Conservation (phyloP, 2,329 filamentous ascomycete species). For the Penicillium janthinellum region DNA sequence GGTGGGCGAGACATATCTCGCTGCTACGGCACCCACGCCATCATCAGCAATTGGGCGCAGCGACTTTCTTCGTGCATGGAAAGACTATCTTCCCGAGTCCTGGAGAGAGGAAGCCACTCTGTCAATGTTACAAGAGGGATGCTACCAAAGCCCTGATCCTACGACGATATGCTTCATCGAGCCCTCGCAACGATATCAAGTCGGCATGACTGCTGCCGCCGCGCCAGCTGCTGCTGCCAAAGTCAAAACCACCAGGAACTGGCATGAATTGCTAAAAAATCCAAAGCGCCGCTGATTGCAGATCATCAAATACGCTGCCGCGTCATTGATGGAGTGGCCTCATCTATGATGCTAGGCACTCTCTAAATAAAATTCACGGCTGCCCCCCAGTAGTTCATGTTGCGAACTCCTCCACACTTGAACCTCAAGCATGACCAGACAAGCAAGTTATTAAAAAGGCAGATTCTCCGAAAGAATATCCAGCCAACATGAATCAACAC, state of each 20-base stretch:
- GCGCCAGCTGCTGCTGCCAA: conserved; percentile 25
- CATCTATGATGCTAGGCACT: conserved; percentile 19
- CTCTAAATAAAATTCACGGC: conserved; percentile 21
- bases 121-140: conserved; percentile 36
- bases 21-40: conserved; percentile 38
- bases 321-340: conserved; percentile 9
- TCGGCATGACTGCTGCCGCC: conserved; percentile 28
- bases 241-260: conserved; percentile 43
- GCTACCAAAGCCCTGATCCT: conserved; percentile 38
- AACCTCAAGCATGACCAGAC: neutral
- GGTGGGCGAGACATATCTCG: conserved; percentile 45
- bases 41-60: conserved; percentile 33
- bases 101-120: conserved; percentile 42
- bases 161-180: conserved; percentile 41
- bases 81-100: conserved; percentile 46
- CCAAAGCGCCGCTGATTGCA: conserved; percentile 34
- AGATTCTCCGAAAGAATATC: conserved; percentile 8
- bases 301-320: conserved; percentile 4
- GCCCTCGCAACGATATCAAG: conserved; percentile 33
- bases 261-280: conserved; percentile 48
- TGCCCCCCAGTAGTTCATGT: conserved; percentile 21
- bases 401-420: conserved; percentile 1
- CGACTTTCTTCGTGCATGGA: conserved; percentile 44
- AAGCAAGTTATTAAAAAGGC: neutral
- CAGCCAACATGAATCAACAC: conserved; percentile 39